These are phyloP conservation scores for Tetracladium setigerum DNA, from an alignment of 495 filamentous ascomycete genomes.

Conservation along the genomic window DNA sequence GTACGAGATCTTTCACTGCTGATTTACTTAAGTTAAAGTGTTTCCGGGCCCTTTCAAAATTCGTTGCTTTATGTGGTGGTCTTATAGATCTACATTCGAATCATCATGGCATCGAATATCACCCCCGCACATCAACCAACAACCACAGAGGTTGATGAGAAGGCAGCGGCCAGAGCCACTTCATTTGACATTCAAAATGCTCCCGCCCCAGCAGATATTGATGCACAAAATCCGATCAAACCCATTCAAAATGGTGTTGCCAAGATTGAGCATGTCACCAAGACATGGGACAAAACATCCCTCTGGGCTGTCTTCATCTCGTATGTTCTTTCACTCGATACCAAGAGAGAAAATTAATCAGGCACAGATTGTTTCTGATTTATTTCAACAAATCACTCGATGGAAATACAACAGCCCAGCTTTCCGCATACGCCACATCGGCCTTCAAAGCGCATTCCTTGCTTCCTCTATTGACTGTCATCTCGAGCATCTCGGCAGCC, in stretches of 20 bases:
- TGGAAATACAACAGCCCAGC: slow-evolving; percentile 24
- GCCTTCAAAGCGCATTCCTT: slow-evolving; percentile 25
- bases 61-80: no score
- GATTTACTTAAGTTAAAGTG: no score
- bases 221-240: neutral
- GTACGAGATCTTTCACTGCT: no score
- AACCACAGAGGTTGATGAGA: no score
- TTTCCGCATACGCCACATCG: slow-evolving; percentile 31
- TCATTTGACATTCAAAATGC: no score
- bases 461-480: slow-evolving; percentile 31
- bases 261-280: slow-evolving; percentile 34
- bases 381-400: slow-evolving; percentile 34
- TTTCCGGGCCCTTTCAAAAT: no score
- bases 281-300: slow-evolving; percentile 33
- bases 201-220: no score
- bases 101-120: no score
- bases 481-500: slow-evolving; percentile 45
- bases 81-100: no score
- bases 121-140: no score
- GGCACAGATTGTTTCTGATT: slow-evolving; percentile 32
- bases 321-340: slow-evolving; percentile 12
- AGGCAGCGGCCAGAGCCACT: no score
- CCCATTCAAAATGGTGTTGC: slow-evolving; percentile 25
- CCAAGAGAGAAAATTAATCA: slow-evolving; percentile 1
- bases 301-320: neutral